Conservation (phyloP, 257 asterid species). For the Solanum piurae region DNA sequence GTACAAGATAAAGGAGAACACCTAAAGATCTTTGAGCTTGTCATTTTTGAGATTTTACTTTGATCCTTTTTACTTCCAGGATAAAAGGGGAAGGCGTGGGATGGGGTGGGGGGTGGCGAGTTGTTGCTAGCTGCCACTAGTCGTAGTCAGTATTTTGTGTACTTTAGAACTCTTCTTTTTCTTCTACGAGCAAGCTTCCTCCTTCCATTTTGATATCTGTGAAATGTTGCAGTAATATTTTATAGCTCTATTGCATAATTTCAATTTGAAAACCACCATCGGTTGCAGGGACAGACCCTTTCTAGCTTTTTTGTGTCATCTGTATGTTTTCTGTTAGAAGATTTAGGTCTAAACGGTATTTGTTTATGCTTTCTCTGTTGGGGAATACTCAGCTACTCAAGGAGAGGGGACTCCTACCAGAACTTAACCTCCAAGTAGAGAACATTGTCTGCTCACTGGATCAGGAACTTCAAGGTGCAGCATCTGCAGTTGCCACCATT, state of each 20-base stretch:
- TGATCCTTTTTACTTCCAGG: not conserved
- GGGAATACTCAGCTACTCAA: slow-evolving; percentile 58
- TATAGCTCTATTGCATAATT: not conserved
- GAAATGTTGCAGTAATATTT: not conserved
- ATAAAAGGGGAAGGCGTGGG: not conserved
- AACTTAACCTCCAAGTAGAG: slow-evolving; percentile 51
- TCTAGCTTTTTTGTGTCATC: not conserved
- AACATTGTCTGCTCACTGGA: slow-evolving; percentile 86
- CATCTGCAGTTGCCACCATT: slow-evolving; percentile 59
- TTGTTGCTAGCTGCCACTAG: not conserved
- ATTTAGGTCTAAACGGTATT: not conserved
- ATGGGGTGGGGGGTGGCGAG: not conserved
- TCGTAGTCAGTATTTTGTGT: not conserved
- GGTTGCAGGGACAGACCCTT: not conserved
- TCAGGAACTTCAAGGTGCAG: slow-evolving; percentile 65
- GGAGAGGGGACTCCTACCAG: slow-evolving; percentile 80
- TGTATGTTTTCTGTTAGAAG: not conserved
- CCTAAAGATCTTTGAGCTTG: not conserved
- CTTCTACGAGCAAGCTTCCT: not conserved
- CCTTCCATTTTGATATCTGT: not conserved
- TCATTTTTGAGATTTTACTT: not conserved
- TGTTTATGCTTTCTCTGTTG: not conserved
- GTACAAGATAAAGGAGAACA: not conserved
- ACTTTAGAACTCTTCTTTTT: not conserved
- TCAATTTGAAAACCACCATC: not conserved